phyloP scores from a whole-genome alignment of 352 stramenopile species.

The Phytophthora chlamydospora region DNA sequence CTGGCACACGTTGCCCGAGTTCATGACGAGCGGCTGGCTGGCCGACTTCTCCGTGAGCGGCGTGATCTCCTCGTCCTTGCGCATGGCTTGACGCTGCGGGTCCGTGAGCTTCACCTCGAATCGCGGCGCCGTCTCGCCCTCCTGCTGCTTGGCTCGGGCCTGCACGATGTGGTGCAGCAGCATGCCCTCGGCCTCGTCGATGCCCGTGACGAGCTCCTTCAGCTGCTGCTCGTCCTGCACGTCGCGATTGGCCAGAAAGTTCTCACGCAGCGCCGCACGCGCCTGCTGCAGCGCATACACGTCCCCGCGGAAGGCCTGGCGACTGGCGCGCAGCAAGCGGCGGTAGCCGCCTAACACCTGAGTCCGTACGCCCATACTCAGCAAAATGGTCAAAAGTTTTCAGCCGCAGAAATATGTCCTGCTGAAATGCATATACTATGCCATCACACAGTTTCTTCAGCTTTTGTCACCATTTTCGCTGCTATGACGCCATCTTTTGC shows the following conservation, averaged over 20 bases:
- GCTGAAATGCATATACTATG: constrained; percentile 2
- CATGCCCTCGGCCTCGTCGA: constrained; percentile 85
- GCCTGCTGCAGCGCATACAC: constrained; percentile 68
- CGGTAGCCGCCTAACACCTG: constrained; percentile 82
- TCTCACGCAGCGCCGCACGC: constrained; percentile 62
- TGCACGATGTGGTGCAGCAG: constrained; percentile 89
- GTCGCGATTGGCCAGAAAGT: constrained; percentile 68
- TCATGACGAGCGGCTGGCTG: constrained; percentile 75
- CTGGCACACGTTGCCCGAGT: constrained; percentile 82
- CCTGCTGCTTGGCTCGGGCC: constrained; percentile 55
- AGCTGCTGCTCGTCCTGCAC: constrained; percentile 62
- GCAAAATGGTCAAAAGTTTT: background rate
- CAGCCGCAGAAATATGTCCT: constrained; percentile 2
- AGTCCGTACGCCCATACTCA: constrained; percentile 52
- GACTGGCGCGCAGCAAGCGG: constrained; percentile 76
- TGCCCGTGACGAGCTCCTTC: constrained; percentile 67
- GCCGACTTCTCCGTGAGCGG: constrained; percentile 80
- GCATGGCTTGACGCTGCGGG: constrained; percentile 75
- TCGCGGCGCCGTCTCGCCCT: constrained; percentile 36
- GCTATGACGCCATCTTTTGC: constrained; percentile 27
- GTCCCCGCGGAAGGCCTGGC: constrained; percentile 74
- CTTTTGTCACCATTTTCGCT: background rate
- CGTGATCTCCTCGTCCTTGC: constrained; percentile 85
- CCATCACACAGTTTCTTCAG: background rate
- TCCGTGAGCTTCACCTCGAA: constrained; percentile 86